These are phyloP conservation scores for Eucalyptus pauciflora DNA, from an alignment of 345 rosid species.

Conservation along the genomic window DNA sequence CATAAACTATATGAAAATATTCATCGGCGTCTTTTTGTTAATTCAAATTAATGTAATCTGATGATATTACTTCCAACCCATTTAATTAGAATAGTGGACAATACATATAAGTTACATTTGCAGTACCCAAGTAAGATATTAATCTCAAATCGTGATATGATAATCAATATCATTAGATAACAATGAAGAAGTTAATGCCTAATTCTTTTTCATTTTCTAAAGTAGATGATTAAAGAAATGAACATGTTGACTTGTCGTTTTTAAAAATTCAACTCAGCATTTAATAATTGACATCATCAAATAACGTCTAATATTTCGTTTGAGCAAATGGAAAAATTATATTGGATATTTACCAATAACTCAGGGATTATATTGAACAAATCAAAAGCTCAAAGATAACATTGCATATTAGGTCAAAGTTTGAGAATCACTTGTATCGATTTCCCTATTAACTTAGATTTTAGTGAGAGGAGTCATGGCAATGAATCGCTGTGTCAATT, in stretches of 20 bases:
- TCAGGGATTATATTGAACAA: background rate
- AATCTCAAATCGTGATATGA: background rate
- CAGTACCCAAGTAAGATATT: background rate
- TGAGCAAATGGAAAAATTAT: background rate
- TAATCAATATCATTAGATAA: background rate
- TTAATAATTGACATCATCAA: background rate
- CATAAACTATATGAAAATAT: too few species aligned
- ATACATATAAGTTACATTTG: background rate
- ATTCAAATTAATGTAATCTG: accelerated
- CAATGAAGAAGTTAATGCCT: too few species aligned
- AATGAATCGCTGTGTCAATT: too few species aligned
- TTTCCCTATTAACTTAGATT: too few species aligned
- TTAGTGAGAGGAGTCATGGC: background rate
- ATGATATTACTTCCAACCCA: background rate
- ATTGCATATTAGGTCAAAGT: too few species aligned
- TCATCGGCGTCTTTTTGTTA: accelerated
- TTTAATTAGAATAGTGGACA: background rate
- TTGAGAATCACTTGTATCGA: too few species aligned
- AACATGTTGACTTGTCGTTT: background rate
- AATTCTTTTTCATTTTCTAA: background rate
- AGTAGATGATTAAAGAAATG: background rate
- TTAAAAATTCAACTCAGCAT: background rate
- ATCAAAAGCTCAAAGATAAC: background rate
- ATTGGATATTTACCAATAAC: background rate
- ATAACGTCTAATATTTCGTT: accelerated